phyloP scores from a whole-genome alignment of 805 yeast genomes.

The Zygosaccharomyces gambellarensis region DNA sequence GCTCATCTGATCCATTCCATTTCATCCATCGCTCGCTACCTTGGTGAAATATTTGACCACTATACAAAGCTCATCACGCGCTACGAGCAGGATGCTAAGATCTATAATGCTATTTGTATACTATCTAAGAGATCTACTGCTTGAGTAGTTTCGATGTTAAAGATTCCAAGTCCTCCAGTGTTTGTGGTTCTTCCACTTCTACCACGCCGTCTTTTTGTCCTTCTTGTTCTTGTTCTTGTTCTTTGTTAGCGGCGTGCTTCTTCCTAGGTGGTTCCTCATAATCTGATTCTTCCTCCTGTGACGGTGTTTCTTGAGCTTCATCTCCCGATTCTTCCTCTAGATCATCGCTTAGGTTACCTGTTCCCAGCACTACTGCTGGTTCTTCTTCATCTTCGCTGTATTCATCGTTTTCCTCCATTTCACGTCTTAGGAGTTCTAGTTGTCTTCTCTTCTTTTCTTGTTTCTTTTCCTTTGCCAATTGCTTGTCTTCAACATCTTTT shows the following conservation, averaged over 20 bases:
- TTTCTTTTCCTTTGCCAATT: conserved; percentile 66
- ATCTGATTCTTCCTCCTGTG: conserved; percentile 20
- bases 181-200: conserved; percentile 83
- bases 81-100: conserved; percentile 4
- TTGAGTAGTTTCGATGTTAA: conserved; percentile 52
- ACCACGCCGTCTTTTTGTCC: conserved; percentile 37
- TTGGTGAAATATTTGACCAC: not conserved
- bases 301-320: conserved; percentile 13
- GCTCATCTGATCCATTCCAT: not conserved
- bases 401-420: conserved; percentile 36
- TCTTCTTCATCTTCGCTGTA: conserved; percentile 28
- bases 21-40: not conserved
- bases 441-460: conserved; percentile 86
- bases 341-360: conserved; percentile 39
- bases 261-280: conserved; percentile 30
- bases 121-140: conserved; percentile 4
- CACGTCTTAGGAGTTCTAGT: conserved; percentile 66
- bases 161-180: conserved; percentile 91
- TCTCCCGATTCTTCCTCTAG: conserved; percentile 34
- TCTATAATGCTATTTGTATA: conserved; percentile 1
- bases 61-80: not conserved
- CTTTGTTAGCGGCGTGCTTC: conserved; percentile 29
- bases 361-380: conserved; percentile 32
- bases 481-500: conserved; percentile 76
- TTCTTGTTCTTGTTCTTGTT: conserved; percentile 25